Percentiles rank a stretch among this genome's conserved stretches.
These are phyloP conservation scores for Tetrahymena borealis DNA, from an alignment of 73 alveolate genomes.

Conservation along the genomic window DNA sequence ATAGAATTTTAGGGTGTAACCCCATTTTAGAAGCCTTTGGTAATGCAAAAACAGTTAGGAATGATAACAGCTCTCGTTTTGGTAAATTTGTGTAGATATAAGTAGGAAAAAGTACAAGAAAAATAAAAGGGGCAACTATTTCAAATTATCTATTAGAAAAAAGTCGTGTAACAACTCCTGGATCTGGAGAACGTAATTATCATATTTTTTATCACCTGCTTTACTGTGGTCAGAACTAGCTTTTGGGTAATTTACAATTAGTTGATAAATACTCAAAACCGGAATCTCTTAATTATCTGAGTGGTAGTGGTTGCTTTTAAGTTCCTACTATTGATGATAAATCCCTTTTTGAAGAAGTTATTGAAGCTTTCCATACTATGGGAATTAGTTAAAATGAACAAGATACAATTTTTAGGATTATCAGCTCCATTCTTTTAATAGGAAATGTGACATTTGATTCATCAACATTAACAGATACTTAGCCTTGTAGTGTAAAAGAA, in stretches of 20 bases:
- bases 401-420: not conserved
- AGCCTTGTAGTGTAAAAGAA: constrained; percentile 58
- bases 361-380: not conserved
- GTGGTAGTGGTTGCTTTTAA: not conserved
- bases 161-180: constrained; percentile 70
- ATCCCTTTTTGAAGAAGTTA: not conserved
- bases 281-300: not conserved
- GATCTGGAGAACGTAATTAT: constrained; percentile 77
- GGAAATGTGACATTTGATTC: constrained; percentile 75
- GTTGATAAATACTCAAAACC: not conserved
- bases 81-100: constrained; percentile 85
- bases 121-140: constrained; percentile 80
- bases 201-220: constrained; percentile 88
- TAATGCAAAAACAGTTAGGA: constrained; percentile 91
- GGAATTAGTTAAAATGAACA: not conserved
- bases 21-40: constrained; percentile 95
- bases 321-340: not conserved
- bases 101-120: constrained; percentile 56
- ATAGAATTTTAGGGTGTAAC: constrained; percentile 80
- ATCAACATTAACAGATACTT: constrained; percentile 63
- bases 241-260: not conserved
- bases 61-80: constrained; percentile 87
- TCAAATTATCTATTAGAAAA: constrained; percentile 84
- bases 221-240: constrained; percentile 3
- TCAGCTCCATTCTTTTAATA: constrained; percentile 39